These are phyloP conservation scores for Lagenidium sp. DNA, from an alignment of 352 stramenopile species.

Conservation along the genomic window DNA sequence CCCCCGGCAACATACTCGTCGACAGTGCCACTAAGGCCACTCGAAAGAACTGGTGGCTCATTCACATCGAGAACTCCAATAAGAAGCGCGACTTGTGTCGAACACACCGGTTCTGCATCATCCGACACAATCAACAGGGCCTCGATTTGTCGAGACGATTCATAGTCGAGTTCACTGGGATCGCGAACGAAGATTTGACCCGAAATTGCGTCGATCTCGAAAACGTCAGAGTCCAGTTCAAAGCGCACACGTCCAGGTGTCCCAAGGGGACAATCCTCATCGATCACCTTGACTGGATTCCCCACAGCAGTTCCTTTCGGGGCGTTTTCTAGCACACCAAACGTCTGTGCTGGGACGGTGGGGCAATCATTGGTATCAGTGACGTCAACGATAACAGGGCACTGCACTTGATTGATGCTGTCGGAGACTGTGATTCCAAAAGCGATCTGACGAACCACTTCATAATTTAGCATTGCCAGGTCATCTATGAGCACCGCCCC, in stretches of 20 bases:
- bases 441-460: slow-evolving; percentile 6
- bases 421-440: slow-evolving; percentile 12
- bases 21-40: slow-evolving; percentile 18
- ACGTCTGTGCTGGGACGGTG: slow-evolving; percentile 13
- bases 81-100: slow-evolving; percentile 1
- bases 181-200: slow-evolving; percentile 2
- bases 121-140: slow-evolving; percentile 13
- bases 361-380: slow-evolving; percentile 47
- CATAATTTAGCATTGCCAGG: slow-evolving; percentile 17
- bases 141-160: slow-evolving; percentile 1
- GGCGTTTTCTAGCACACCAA: slow-evolving; percentile 36
- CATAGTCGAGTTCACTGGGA: slow-evolving; percentile 12
- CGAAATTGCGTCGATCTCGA: slow-evolving; percentile 9
- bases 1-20: slow-evolving; percentile 24
- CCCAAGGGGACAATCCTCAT: slow-evolving; percentile 15
- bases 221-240: slow-evolving; percentile 1
- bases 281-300: slow-evolving; percentile 8
- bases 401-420: slow-evolving; percentile 17
- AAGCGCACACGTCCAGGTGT: slow-evolving; percentile 11
- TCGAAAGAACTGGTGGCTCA: slow-evolving; percentile 23
- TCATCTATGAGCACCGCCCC: slow-evolving; percentile 12
- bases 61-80: slow-evolving; percentile 34
- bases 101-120: slow-evolving; percentile 11
- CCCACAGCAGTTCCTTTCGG: slow-evolving; percentile 14
- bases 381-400: slow-evolving; percentile 18